Base-by-base conservation (phyloP, 2,329 filamentous ascomycete species). In the Colletotrichum tamarilloi region DNA sequence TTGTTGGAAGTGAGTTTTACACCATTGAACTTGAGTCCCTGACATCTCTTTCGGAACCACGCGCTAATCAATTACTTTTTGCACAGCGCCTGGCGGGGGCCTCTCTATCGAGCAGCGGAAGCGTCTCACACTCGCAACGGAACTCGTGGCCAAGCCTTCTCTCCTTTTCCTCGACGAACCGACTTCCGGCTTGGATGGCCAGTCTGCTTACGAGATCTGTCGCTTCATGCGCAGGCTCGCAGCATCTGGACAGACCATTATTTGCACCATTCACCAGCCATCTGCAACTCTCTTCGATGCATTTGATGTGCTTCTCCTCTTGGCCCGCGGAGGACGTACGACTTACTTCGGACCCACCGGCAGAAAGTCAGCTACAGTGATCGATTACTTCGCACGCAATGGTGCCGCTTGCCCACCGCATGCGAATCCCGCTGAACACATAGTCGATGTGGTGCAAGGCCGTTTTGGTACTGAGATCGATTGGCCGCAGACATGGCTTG, bases 281-380 rank as follows among this genome's bases (percentile, higher is more conserved):
- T 85, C 82, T 3, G 86, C 87, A 0, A 83, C 87, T 52, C 80
- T 90, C 4, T 89, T 90, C 77, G 82, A 86, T 67, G 80, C 84
- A 49, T 89, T 93, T 65, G 91, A 93, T 73, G 86, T 87, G 1
- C 82, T 93, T 1, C 82, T 93, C 0, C 90, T 93, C 79, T 85
- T 93, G 3, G 90, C 90, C 16, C 87, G 84, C 71, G 91, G 91
- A 35, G 92, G 92, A 1, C 89, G 86, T 77, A 92, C 91, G 0
- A 90, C 93, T 1, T 93, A 93, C 77, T 93, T 93, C 80, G 92
- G 92, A 7, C 85, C 92, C 2, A 90, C 93, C 52, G 92, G 92
- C 0, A 77, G 87, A 0, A 87, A 90, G 73, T 91, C 90, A 0
- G 81, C 82, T 2, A 89, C 83, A 0, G 80, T 93, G 62, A 85